Evolutionary conservation across 495 filamentous ascomycete genomes (phyloP), one percentile per base, ranked within the genome.

Genomic region (Hypoxylon crocopeplum): DNA sequence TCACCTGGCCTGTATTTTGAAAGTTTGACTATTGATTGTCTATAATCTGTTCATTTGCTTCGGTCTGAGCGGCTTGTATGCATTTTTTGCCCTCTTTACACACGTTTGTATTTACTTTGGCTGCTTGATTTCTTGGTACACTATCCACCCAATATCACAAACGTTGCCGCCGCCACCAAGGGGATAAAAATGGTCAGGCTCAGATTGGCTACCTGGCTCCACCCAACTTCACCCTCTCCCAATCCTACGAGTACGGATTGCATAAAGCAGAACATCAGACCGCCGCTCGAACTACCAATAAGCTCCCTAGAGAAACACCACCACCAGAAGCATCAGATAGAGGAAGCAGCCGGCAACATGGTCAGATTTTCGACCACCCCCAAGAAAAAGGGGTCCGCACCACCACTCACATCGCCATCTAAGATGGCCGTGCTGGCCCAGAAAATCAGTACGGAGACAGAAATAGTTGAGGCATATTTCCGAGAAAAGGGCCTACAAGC

Each of bases 391-490:
- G 33, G 13, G 15, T 27, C 15, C 13, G 13, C 8, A 1, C 2
- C 7, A 0, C 15, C 44, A 0, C 24, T 37, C 0, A 30, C 42
- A 7, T 48, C 70, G 7, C 56, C 72, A 1, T 73, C 75, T 6
- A 58, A 66, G 32, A 72, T 78, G 68, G 42, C 69, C 15, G 59
- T 40, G n/a, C 59, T 78, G 22, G 73, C 75, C 6, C 57, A 71
- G 51, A 69, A 71, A 54, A 77, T 78, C 33, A 56, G 66, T 30
- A 38, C 49, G 7, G 74, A 75, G n/a, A 73, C 76, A 0, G 69
- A 72, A 44, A 78, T 72, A 51, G 59, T 78, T 19, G 73, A 78
- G 52, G 48, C 69, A 0, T 75, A 76, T 51, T 69, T 78, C 47
- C 60, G 61, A n/a, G 55, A 58, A 6, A 67, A 78, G 34, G 67